Conservation (phyloP, 768 basidiomycete genomes). For the Trametes maxima region DNA sequence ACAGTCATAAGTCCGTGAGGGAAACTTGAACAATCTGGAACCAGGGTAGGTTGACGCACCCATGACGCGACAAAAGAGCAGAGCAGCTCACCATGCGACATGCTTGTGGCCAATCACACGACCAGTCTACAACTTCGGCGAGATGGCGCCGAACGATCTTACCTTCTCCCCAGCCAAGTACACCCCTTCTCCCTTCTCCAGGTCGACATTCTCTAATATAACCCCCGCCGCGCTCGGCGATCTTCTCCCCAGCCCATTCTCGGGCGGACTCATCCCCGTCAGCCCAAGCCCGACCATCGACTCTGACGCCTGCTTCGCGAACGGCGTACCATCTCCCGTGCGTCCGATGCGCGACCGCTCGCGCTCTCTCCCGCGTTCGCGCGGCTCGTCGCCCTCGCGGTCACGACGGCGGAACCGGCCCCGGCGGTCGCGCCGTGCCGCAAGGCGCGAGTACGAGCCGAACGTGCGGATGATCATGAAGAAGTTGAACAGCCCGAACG, state of each 20-base stretch:
- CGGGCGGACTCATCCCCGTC: slow-evolving; percentile 17
- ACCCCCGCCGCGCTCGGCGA: slow-evolving; percentile 17
- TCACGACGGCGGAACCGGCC: slow-evolving; percentile 13
- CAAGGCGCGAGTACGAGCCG: slow-evolving; percentile 49
- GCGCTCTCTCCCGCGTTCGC: slow-evolving; percentile 16
- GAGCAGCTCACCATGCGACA: not conserved
- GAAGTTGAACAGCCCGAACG: slow-evolving; percentile 64
- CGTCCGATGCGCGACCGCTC: slow-evolving; percentile 14
- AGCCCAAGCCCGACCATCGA: slow-evolving; percentile 26
- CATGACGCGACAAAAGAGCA: not conserved
- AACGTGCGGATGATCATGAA: slow-evolving; percentile 62
- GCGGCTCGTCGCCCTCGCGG: slow-evolving; percentile 8
- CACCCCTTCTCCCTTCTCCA: slow-evolving; percentile 26
- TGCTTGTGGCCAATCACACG: not conserved
- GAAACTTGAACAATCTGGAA: not conserved
- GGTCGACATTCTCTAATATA: slow-evolving; percentile 22
- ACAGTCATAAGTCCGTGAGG: not conserved
- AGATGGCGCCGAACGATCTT: slow-evolving; percentile 6
- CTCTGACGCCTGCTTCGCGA: slow-evolving; percentile 17
- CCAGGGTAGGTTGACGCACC: not conserved
- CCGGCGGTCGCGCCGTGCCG: slow-evolving; percentile 12
- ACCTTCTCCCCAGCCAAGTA: slow-evolving; percentile 19
- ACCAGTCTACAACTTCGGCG: slow-evolving; percentile 22
- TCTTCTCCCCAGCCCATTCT: slow-evolving; percentile 7
- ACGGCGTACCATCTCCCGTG: slow-evolving; percentile 16